Percentiles rank a stretch among this genome's conserved stretches.
Evolutionary conservation across 306 rosid species (phyloP).

Genomic region (Mimosa pudica): DNA sequence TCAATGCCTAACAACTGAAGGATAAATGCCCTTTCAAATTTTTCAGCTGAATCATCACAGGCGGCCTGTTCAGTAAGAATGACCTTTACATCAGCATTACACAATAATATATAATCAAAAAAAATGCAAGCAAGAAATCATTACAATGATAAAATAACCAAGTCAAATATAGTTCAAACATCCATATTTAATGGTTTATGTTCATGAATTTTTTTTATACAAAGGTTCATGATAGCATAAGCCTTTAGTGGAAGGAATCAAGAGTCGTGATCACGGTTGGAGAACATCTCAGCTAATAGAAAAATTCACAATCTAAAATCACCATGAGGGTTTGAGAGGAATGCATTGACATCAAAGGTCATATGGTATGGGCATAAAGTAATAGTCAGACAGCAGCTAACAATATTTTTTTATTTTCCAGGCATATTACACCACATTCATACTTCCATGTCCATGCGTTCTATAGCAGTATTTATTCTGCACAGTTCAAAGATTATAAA

Average conservation of each 20-base stretch:
- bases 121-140: conserved; percentile 4
- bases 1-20: conserved; percentile 71
- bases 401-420: no score
- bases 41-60: conserved; percentile 69
- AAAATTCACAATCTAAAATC: no score
- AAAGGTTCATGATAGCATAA: not conserved
- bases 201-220: not conserved
- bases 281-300: not conserved
- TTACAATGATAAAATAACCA: not conserved
- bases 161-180: not conserved
- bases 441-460: no score
- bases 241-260: not conserved
- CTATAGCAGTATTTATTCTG: no score
- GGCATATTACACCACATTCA: no score
- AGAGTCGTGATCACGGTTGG: not conserved
- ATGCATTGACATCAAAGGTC: no score
- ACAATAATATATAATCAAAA: conserved; percentile 17
- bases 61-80: conserved; percentile 61
- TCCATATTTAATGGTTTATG: not conserved
- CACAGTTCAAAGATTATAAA: no score
- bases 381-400: no score
- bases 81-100: conserved; percentile 29
- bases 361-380: no score
- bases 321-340: no score
- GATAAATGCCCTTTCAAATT: conserved; percentile 82